Evolutionary conservation across 1,284 basidiomycete species (phyloP).

Genomic region (Coniferiporia weirii): DNA sequence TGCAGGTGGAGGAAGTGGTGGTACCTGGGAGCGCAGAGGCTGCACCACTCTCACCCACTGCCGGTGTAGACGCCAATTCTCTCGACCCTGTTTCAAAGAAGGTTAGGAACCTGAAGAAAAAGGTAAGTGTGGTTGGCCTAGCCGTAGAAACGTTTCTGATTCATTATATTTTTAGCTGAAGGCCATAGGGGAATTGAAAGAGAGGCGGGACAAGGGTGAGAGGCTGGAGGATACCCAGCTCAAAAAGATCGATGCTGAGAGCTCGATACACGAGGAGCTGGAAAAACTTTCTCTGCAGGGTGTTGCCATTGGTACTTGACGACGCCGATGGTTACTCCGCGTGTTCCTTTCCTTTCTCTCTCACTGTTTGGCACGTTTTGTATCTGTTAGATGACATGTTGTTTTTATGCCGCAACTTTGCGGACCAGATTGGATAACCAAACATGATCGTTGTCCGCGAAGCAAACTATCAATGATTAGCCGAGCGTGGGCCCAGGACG

Average conservation of each 20-base stretch:
- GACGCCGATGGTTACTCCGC: background rate
- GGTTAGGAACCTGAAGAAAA: constrained; percentile 89
- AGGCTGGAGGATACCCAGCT: constrained; percentile 89
- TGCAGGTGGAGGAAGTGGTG: constrained; percentile 24
- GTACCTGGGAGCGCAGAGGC: constrained; percentile 29
- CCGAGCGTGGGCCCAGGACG: background rate
- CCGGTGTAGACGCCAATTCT: constrained; percentile 44
- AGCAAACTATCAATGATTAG: background rate
- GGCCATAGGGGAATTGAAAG: constrained; percentile 93
- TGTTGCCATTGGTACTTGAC: constrained; percentile 3
- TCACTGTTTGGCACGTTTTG: background rate
- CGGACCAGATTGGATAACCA: background rate
- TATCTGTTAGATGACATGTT: background rate
- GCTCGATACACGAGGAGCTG: constrained; percentile 79
- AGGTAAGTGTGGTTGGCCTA: constrained; percentile 47
- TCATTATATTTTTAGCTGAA: constrained; percentile 58
- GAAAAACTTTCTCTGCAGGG: constrained; percentile 29
- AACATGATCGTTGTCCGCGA: background rate
- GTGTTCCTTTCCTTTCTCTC: background rate
- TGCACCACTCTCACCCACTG: constrained; percentile 54
- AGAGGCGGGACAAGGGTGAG: constrained; percentile 82
- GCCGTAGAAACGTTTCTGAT: constrained; percentile 9
- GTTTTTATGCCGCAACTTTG: background rate
- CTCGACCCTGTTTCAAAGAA: constrained; percentile 86
- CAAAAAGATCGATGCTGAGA: constrained; percentile 91